Conservation (phyloP, 2,329 filamentous ascomycete genomes). For the Nakataea oryzae region DNA sequence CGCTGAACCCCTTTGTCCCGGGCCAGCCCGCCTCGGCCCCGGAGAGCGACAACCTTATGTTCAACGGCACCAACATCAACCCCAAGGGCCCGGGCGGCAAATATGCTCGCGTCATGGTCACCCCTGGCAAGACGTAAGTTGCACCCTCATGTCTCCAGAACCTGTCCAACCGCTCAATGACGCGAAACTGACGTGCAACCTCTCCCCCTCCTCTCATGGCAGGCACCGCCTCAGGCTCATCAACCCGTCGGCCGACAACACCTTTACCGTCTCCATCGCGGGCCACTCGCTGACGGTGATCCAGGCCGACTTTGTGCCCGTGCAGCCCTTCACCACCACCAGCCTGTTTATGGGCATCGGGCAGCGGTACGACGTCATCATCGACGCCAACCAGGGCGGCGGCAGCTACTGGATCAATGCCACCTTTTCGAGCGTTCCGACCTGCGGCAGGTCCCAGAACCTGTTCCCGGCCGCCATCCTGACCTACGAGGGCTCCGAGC, state of each 20-base stretch:
- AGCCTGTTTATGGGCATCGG: conserved; percentile 39
- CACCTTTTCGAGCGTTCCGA: conserved; percentile 13
- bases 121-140: conserved; percentile 26
- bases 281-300: conserved; percentile 40
- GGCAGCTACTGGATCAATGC: conserved; percentile 33
- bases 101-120: conserved; percentile 24
- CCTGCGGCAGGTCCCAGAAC: conserved; percentile 14
- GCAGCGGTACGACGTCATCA: conserved; percentile 32
- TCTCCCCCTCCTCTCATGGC: too few relatives aligned
- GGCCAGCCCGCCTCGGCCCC: conserved; percentile 13
- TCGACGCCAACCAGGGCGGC: conserved; percentile 24
- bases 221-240: conserved; percentile 37
- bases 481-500: conserved; percentile 13
- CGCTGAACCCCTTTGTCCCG: conserved; percentile 14
- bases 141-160: too few relatives aligned
- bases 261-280: conserved; percentile 37
- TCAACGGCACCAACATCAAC: conserved; percentile 31
- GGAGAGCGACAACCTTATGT: conserved; percentile 28
- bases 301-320: conserved; percentile 38
- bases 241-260: conserved; percentile 39
- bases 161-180: too few relatives aligned
- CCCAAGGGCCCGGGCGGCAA: conserved; percentile 16
- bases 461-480: conserved; percentile 16
- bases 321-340: conserved; percentile 36
- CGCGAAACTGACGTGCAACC: too few relatives aligned